Base-by-base conservation (phyloP, 768 basidiomycete genomes). In the Lactifluus volemus region DNA sequence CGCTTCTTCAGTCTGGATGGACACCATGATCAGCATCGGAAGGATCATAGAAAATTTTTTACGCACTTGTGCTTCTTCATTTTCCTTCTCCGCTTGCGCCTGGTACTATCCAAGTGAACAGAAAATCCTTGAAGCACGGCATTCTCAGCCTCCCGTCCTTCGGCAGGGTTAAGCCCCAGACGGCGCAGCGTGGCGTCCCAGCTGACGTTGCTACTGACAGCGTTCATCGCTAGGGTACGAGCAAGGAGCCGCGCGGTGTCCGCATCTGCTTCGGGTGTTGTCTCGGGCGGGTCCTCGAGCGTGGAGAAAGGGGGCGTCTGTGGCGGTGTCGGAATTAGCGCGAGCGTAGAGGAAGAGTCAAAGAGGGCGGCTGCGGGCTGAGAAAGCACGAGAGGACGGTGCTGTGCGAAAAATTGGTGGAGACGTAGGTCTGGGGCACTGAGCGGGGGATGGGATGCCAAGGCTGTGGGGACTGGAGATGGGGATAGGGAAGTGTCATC, bases 11-110 rank as follows among this genome's bases (percentile, higher is more conserved):
- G 81, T 78, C 91, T 92, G 6, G 65, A 52, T 61, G 29, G 32
- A 51, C 29, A 39, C 10, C 53, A 52, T 30, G 44, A 36, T 50
- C 41, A 52, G 45, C 60, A 14, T n/a, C 47, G 48, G 41, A 59
- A 48, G 50, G 55, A 59, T 59, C 25, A 25, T 25, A 59, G 19
- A 15, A 42, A 60, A 60, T 47, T 56, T 29, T 30, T 29, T 51
- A 79, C 89, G 73, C 69, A 92, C 92, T 95, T 95, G 73, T 96
- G 93, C 76, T 94, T 96, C 81, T 88, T 92, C 86, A 96, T 96
- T 84, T 95, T 96, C 84, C 85, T 88, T 78, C 84, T 78, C 67
- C 84, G 80, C 79, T 93, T 93, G 72, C 90, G 82, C 78, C 86
- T 88, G 32, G 83, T 84, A 67, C 90, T 92, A 67, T 92, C 91